Evolutionary conservation across 2,329 filamentous ascomycete species (phyloP), one percentile per base, ranked within the genome.

Genomic region (Coniochaeta sp.): DNA sequence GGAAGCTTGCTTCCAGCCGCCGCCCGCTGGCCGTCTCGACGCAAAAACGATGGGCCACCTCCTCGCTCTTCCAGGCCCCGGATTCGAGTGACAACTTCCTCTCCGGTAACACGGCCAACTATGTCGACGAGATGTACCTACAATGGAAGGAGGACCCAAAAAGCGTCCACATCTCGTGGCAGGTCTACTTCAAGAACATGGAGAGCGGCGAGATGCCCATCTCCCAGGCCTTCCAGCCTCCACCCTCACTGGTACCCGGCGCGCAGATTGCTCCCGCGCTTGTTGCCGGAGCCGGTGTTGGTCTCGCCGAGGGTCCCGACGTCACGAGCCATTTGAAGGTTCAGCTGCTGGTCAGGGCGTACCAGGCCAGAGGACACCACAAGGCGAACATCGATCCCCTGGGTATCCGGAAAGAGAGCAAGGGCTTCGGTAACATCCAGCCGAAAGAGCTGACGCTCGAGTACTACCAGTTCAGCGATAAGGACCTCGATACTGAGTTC

Each of bases 111-210:
- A 94, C 92, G 55, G 94, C 94, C 72, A 96, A 95, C 77, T 99
- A 99, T 76, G 90, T 99, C 68, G 94, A 99, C 71, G 94, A 96
- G 78, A 99, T 99, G 94, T 99, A 99, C 74, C 78, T 96, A 76
- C 85, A 91, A 68, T 99, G 94, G 94, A 96, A 92, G 74, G 79
- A 88, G 58, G 91, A 99, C 63, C 91, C 94, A 50, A 81, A 84
- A 63, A 96, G 89, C 67, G 94, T 99, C 54, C 94, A 99, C 73
- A 81, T 96, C 63, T 99, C 94, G 69, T 99, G 94, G 94, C 92
- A 96, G 76, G 86, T 95, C 67, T 99, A 99, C 81, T 99, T 99
- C 82, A 89, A 86, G 76, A 99, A 99, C 76, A 96, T 99, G 88
- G 94, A 99, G 78, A 88, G 84, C 60, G 94, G 94, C 69, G 89